Percentiles rank a stretch among this genome's conserved stretches.
Conservation (phyloP, 768 basidiomycete genomes). For the Pisolithus marmoratus region DNA sequence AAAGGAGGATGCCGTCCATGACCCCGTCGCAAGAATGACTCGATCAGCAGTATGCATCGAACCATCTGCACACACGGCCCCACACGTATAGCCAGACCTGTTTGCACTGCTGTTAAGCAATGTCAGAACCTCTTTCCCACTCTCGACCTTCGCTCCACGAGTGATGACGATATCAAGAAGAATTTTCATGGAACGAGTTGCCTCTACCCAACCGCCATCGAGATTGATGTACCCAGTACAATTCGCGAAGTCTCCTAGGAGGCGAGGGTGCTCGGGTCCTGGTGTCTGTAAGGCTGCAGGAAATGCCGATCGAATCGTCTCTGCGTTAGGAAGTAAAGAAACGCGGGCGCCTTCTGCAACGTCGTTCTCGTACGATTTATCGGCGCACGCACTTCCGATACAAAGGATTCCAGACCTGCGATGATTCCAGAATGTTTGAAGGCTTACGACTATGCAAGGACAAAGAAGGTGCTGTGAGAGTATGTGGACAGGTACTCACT, state of each 20-base stretch:
- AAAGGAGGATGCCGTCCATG: slow-evolving; percentile 83
- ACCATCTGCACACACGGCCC: slow-evolving; percentile 62
- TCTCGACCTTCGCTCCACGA: slow-evolving; percentile 54
- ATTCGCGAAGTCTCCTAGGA: slow-evolving; percentile 7
- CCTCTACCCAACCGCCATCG: slow-evolving; percentile 83
- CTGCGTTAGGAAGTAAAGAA: slow-evolving; percentile 30
- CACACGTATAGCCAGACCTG: slow-evolving; percentile 38
- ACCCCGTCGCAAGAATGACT: slow-evolving; percentile 68
- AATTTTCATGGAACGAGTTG: slow-evolving; percentile 55
- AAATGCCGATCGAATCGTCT: slow-evolving; percentile 44
- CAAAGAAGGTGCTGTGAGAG: not conserved
- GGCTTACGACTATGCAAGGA: not conserved
- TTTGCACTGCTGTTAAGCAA: slow-evolving; percentile 31
- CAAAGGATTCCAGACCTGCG: slow-evolving; percentile 66
- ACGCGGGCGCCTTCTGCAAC: slow-evolving; percentile 46
- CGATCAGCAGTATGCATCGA: slow-evolving; percentile 47
- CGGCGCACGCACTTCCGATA: slow-evolving; percentile 38
- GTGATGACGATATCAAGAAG: slow-evolving; percentile 51
- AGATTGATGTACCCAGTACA: slow-evolving; percentile 62
- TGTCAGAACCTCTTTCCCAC: slow-evolving; percentile 51
- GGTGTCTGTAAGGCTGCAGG: slow-evolving; percentile 26
- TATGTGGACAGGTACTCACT: slow-evolving; percentile 42
- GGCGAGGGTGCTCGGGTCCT: slow-evolving; percentile 15
- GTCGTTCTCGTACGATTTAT: slow-evolving; percentile 59
- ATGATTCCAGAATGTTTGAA: not conserved